Evolutionary conservation across 2,329 filamentous ascomycete genomes (phyloP).

Genomic region (Trichoderma koningiopsis): DNA sequence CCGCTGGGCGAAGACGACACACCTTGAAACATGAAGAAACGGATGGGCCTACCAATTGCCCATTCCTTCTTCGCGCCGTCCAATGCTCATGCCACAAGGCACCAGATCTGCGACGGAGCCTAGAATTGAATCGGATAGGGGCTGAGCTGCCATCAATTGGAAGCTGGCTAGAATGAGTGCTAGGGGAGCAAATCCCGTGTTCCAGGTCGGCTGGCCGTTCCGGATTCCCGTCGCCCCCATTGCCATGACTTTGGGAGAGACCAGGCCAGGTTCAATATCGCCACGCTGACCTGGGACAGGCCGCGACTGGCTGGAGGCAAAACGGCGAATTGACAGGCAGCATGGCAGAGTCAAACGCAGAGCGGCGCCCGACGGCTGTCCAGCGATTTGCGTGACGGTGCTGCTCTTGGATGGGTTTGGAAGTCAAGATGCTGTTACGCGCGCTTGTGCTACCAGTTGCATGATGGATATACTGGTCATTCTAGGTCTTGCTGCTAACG

Average conservation of each 20-base stretch:
- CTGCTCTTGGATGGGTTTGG: neutral
- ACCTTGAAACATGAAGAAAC: neutral
- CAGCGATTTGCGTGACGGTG: neutral
- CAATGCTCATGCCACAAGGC: slow-evolving; percentile 8
- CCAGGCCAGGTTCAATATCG: neutral
- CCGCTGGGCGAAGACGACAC: neutral
- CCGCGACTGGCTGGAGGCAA: neutral
- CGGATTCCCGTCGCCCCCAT: neutral
- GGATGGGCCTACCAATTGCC: neutral
- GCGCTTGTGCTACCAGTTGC: neutral
- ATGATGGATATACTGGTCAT: neutral
- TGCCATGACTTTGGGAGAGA: neutral
- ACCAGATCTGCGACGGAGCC: slow-evolving; percentile 3
- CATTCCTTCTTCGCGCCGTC: neutral
- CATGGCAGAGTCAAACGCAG: neutral
- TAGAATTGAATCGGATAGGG: neutral
- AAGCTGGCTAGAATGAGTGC: neutral
- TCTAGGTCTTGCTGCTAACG: neutral
- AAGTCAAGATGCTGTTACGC: neutral
- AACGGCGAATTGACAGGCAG: neutral
- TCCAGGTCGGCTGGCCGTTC: slow-evolving; percentile 3
- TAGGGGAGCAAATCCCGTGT: neutral
- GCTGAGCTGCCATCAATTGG: neutral
- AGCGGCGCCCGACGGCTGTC: slow-evolving; percentile 10
- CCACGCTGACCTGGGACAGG: neutral